Evolutionary conservation across 192 early-diverging fungal genomes (phyloP), one percentile per base, ranked within the genome.

Genomic region (Coemansia sp.): DNA sequence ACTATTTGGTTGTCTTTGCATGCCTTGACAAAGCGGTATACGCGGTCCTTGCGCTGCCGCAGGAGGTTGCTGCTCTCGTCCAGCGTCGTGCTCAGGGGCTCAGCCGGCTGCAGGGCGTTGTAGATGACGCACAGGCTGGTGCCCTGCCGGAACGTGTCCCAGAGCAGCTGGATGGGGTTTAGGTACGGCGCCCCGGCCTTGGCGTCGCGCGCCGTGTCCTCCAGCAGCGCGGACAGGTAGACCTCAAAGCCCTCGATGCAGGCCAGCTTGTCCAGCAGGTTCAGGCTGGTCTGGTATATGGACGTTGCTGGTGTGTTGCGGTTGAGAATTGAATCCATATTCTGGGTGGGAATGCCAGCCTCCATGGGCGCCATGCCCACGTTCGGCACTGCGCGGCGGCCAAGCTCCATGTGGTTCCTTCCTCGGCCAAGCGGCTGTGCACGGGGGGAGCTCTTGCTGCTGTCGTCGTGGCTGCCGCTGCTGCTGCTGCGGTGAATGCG

Each of bases 1-100:
- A 82, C 75, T 38, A 89, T 56, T 1, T 86, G 76, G 55, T 91
- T 81, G 27, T 81, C 75, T 40, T 86, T 84, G 72, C 92, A 93
- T n/a, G 85, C 84, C 43, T 87, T 84, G 21, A 95, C 53, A 71
- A 98, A 98, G 44, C 82, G 76, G 67, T 85, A 92, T 34, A 96
- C 86, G 17, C 77, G 80, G 37, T 85, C 83, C 60, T 97, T 92
- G 64, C 83, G 85, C 47, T 82, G 74, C 27, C 89, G 87, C 39
- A 70, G 27, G 11, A 64, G 58, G 39, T 65, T 79, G 52, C 76
- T 67, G n/a, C 62, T 68, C 27, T 78, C 70, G 45, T 78, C 58
- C 22, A 70, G 56, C 19, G 78, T 77, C 44, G 78, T 65, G 36
- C 75, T 76, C 47, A 85, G 61, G n/a, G 67, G 81, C 65, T 79